Conservation (phyloP, 495 filamentous ascomycete genomes). For the Trichoderma gamsii region DNA sequence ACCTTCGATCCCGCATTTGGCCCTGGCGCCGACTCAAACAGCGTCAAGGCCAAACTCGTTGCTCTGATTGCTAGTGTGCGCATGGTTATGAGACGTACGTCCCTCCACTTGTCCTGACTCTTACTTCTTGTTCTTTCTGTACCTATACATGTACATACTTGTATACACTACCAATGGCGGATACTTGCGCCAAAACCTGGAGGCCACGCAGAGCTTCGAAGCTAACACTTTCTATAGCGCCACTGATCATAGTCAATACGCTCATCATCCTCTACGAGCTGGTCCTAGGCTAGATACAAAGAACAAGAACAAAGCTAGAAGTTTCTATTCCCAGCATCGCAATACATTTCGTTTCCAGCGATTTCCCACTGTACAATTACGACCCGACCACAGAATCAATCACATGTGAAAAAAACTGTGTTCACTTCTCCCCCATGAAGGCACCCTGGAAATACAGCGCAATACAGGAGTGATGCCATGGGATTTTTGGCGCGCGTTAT, state of each 20-base stretch:
- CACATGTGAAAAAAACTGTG: background rate
- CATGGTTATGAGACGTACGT: constrained; percentile 91
- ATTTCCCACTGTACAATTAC: background rate
- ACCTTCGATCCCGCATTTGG: constrained; percentile 70
- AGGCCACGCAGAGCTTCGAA: background rate
- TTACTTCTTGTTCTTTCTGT: background rate
- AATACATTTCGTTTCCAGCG: background rate
- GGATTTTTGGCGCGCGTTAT: background rate
- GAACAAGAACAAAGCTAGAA: background rate
- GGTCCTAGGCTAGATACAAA: constrained; percentile 62
- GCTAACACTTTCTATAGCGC: constrained; percentile 53
- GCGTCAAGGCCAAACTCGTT: constrained; percentile 79
- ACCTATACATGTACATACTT: background rate
- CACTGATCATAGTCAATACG: constrained; percentile 85
- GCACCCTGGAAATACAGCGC: background rate
- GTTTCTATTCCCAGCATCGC: background rate
- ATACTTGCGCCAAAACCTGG: no score
- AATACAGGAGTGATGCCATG: background rate
- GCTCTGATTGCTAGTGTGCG: constrained; percentile 86
- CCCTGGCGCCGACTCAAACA: constrained; percentile 55
- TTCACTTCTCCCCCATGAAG: background rate
- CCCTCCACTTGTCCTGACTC: constrained; percentile 11
- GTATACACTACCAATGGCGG: no score
- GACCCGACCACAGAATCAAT: background rate
- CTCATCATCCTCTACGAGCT: constrained; percentile 86